Conservation (phyloP, 306 rosid genomes). For the Ziziphus jujuba region DNA sequence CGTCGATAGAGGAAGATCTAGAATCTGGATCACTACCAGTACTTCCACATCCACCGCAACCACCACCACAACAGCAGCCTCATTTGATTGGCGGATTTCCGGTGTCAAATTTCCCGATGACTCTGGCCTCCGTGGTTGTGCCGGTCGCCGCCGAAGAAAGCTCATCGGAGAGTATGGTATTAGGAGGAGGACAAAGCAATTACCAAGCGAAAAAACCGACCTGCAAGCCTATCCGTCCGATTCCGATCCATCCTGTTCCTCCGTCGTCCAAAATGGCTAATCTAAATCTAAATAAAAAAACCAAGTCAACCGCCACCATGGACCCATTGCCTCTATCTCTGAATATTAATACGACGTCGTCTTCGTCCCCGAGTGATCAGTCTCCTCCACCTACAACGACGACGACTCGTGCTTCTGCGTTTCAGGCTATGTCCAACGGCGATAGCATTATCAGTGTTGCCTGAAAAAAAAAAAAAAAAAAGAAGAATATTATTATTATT, state of each 20-base stretch:
- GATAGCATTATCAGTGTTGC: slow-evolving; percentile 84
- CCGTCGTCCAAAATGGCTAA: slow-evolving; percentile 71
- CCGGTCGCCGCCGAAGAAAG: slow-evolving; percentile 41
- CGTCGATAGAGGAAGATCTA: slow-evolving; percentile 58
- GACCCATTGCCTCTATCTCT: slow-evolving; percentile 52
- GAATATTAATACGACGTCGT: slow-evolving; percentile 37
- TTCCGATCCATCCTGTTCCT: slow-evolving; percentile 57
- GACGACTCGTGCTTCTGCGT: slow-evolving; percentile 47
- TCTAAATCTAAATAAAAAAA: slow-evolving; percentile 51
- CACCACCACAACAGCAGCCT: slow-evolving; percentile 30
- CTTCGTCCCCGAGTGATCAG: slow-evolving; percentile 34
- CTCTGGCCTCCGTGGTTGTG: slow-evolving; percentile 26
- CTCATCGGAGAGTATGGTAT: slow-evolving; percentile 6
- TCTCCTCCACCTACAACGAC: slow-evolving; percentile 32
- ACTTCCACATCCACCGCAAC: slow-evolving; percentile 17
- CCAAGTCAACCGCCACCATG: background rate
- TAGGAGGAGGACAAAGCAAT: slow-evolving; percentile 1
- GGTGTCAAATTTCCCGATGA: slow-evolving; percentile 37
- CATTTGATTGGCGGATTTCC: slow-evolving; percentile 35
- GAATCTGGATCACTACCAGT: slow-evolving; percentile 31
- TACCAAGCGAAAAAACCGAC: slow-evolving; percentile 9
- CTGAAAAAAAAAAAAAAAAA: slow-evolving; percentile 33
- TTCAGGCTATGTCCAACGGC: slow-evolving; percentile 58
- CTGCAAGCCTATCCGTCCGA: slow-evolving; percentile 56
- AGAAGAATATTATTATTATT: no score